Evolutionary conservation across 768 basidiomycete genomes (phyloP), one percentile per base, ranked within the genome.

Genomic region (Auricularia sp.): DNA sequence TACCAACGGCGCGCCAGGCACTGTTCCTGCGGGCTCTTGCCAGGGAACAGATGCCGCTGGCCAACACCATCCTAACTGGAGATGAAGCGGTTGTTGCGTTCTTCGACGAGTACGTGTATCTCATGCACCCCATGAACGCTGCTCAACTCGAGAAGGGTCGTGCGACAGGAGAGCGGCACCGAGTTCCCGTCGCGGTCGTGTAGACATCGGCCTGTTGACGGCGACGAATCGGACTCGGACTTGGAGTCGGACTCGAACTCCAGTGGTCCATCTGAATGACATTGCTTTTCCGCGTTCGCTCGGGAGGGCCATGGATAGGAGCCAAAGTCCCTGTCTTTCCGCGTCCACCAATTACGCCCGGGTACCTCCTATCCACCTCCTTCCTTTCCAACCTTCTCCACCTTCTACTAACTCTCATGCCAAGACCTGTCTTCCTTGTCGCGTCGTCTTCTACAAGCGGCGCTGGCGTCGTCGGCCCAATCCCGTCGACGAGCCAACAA

Each of bases 21-120:
- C 73, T 71, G 13, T 79, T 80, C 68, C 66, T 79, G 42, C 74
- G 78, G 37, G 76, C 82, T 51, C 67, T 62, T 42, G 24, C 76
- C 65, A 66, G 68, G 39, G 8, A 42, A 14, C 39, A 61, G 74
- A 69, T 1, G 64, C 64, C 16, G 68, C 73, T 65, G 34, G 59
- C 73, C 36, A 72, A 42, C 8, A 42, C 8, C 39, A 42, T 42
- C 74, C 36, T 71, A 70, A 33, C 73, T 72, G 21, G 67, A 34
- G 86, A 89, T 67, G 72, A 72, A 13, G 75, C 75, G 61, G 82
- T 85, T 0, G 82, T 90, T 64, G 78, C 78, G n/a, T 75, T 89
- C 68, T 91, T 91, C 72, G 89, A 91, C 71, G 81, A 85, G 89
- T 90, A 68, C 71, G 82, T 75, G 16, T n/a, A 18, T 18, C 18